A percentile compares a stretch with the other conserved stretches of the same genome.
Evolutionary conservation across 148 eudicot species (phyloP).

Genomic region (Fagopyrum homotropicum): DNA sequence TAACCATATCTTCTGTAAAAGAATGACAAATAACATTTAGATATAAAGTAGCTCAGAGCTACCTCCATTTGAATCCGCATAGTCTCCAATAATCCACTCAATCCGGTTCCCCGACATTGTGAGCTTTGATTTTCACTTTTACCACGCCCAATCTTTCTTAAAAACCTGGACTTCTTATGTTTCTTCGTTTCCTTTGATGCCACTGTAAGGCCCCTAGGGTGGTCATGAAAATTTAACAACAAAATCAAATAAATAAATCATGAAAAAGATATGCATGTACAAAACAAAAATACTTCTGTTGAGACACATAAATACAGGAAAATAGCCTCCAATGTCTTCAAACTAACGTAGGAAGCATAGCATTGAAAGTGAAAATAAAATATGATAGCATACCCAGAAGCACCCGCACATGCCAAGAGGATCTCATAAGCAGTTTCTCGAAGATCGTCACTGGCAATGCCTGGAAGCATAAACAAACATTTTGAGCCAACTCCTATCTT

Average conservation of each 20-base stretch:
- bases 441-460: constrained; percentile 82
- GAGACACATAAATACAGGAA: constrained; percentile 4
- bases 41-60: neutral
- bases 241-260: neutral
- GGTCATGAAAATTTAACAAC: neutral
- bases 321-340: neutral
- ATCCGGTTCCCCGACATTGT: constrained; percentile 60
- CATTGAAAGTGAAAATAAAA: constrained; percentile 15
- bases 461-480: constrained; percentile 28
- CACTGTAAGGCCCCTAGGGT: constrained; percentile 76
- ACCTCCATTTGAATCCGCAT: constrained; percentile 99
- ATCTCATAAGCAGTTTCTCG: constrained; percentile 96
- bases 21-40: neutral
- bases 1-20: neutral
- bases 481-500: neutral
- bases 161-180: constrained; percentile 72
- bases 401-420: constrained; percentile 97
- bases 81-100: constrained; percentile 84
- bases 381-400: constrained; percentile 70
- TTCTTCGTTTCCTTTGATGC: constrained; percentile 95
- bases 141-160: constrained; percentile 89
- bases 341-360: constrained; percentile 5
- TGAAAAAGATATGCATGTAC: constrained; percentile 15
- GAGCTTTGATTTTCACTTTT: constrained; percentile 44
- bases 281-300: constrained; percentile 1